Conservation (phyloP, 306 rosid species). For the Cercis canadensis region DNA sequence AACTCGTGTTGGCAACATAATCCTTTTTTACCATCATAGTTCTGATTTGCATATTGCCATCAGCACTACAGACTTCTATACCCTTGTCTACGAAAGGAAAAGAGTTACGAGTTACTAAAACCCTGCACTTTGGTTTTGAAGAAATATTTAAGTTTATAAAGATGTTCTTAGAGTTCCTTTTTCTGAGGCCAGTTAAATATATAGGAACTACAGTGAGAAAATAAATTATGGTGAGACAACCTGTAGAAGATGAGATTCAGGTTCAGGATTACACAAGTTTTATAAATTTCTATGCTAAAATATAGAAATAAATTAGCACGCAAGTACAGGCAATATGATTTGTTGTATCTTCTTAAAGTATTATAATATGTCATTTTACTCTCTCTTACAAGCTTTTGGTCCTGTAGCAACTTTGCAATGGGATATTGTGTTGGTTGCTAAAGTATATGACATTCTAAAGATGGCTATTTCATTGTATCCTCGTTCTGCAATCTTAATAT, state of each 20-base stretch:
- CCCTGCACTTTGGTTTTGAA: conserved; percentile 1
- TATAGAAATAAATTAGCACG: conserved; percentile 19
- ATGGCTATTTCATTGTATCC: not conserved
- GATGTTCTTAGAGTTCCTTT: not conserved
- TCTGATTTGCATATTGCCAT: conserved; percentile 23
- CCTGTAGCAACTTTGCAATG: not conserved
- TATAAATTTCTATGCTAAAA: conserved; percentile 2
- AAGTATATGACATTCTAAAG: not conserved
- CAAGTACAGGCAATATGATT: conserved; percentile 5
- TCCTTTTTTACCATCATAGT: conserved; percentile 2
- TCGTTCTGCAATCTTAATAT: not conserved
- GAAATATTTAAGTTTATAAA: conserved; percentile 18
- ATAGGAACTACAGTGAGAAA: conserved; percentile 8
- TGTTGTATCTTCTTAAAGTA: not conserved
- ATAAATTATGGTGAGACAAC: not conserved
- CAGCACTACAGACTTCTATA: conserved; percentile 18
- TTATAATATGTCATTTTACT: not conserved
- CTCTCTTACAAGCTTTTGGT: not conserved
- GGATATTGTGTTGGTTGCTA: not conserved
- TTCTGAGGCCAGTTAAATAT: conserved; percentile 13
- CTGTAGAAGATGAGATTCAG: conserved; percentile 8
- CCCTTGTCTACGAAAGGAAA: not conserved
- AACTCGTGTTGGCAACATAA: too few relatives aligned
- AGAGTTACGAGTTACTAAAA: not conserved
- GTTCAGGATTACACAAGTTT: conserved; percentile 13